phyloP scores from a whole-genome alignment of 495 filamentous ascomycete genomes.

The Hypoxylon perforatum region DNA sequence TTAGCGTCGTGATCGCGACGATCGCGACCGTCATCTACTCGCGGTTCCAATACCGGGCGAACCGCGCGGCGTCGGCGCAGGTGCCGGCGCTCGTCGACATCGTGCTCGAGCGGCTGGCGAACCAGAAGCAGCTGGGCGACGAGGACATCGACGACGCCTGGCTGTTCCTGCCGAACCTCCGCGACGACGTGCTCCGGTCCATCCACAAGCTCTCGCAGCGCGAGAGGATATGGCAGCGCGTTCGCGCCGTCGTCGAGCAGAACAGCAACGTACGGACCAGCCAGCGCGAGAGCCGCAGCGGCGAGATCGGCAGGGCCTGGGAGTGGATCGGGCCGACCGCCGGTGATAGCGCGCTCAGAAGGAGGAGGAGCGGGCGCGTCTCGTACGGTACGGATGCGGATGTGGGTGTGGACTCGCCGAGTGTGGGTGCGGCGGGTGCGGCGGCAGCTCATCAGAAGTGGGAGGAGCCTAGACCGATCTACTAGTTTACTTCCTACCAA shows the following conservation, averaged over 20 bases:
- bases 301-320: conserved; percentile 91
- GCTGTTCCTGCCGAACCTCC: conserved; percentile 85
- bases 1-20: conserved; percentile 76
- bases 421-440: conserved; percentile 32
- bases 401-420: conserved; percentile 43
- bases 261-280: conserved; percentile 92
- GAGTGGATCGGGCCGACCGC: conserved; percentile 87
- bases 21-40: conserved; percentile 63
- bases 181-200: conserved; percentile 88
- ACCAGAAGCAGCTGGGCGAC: conserved; percentile 79
- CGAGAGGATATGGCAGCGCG: conserved; percentile 82
- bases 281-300: conserved; percentile 81
- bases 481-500: conserved; percentile 34
- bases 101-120: conserved; percentile 82
- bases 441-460: conserved; percentile 59
- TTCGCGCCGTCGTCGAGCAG: conserved; percentile 84
- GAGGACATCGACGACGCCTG: conserved; percentile 77
- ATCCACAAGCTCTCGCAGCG: conserved; percentile 80
- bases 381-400: conserved; percentile 54
- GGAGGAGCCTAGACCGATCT: conserved; percentile 58
- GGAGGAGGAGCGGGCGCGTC: conserved; percentile 63
- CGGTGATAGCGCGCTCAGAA: conserved; percentile 54
- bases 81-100: conserved; percentile 83
- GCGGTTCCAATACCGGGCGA: conserved; percentile 64
- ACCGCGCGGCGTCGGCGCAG: conserved; percentile 70